phyloP scores from a whole-genome alignment of 805 yeast genomes.

The Zygosaccharomyces siamensis region DNA sequence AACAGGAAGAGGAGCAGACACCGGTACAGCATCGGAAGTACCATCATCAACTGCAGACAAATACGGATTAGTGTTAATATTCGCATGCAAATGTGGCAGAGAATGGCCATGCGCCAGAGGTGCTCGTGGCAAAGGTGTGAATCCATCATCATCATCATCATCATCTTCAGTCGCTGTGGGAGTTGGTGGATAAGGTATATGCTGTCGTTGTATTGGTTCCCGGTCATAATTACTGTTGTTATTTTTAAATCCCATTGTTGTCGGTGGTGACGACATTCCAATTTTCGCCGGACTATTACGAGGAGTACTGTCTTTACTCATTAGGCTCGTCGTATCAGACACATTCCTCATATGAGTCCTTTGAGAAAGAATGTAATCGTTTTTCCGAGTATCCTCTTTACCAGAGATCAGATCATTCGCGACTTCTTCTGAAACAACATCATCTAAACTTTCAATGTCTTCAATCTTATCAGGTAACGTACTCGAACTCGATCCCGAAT shows the following conservation, averaged over 20 bases:
- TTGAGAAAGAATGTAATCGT: constrained; percentile 20
- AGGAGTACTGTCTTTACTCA: constrained; percentile 28
- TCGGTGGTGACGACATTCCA: constrained; percentile 7
- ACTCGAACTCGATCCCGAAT: constrained; percentile 1
- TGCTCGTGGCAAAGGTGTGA: constrained; percentile 1
- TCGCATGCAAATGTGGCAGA: background rate
- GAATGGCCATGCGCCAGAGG: background rate
- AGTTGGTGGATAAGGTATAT: constrained; percentile 4
- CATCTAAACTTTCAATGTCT: constrained; percentile 20
- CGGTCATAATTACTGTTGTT: background rate
- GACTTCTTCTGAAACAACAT: constrained; percentile 20
- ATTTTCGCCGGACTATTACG: constrained; percentile 21
- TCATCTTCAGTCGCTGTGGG: constrained; percentile 4
- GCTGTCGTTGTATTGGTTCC: constrained; percentile 12
- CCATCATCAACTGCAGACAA: background rate
- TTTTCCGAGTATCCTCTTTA: constrained; percentile 8
- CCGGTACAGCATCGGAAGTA: background rate
- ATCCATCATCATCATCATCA: background rate
- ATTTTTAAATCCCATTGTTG: background rate
- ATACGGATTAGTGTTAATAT: background rate
- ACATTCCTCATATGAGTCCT: constrained; percentile 25
- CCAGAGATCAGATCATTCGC: constrained; percentile 17
- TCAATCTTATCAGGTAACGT: constrained; percentile 23
- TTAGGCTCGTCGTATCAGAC: constrained; percentile 30
- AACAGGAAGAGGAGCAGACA: background rate